Evolutionary conservation across 2,329 filamentous ascomycete genomes (phyloP).

Genomic region (Cytospora chrysosperma): DNA sequence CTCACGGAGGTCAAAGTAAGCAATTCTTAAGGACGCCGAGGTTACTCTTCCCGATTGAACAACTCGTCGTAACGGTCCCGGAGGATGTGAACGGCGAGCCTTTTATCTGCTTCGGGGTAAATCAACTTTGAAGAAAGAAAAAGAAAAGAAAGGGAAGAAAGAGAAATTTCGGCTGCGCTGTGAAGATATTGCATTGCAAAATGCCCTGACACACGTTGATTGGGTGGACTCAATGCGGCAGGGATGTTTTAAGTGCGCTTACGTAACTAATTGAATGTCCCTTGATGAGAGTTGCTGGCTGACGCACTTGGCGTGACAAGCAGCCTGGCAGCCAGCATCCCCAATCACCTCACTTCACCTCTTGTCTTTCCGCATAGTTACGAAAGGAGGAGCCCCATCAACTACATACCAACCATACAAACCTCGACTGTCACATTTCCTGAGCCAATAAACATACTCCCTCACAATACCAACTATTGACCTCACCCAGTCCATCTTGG

Average conservation of each 20-base stretch:
- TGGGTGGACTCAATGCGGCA: background rate
- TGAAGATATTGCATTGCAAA: conserved; percentile 14
- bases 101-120: conserved; percentile 53
- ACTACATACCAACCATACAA: background rate
- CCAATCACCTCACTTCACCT: background rate
- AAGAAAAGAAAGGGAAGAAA: conserved; percentile 33
- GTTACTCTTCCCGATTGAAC: conserved; percentile 57
- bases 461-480: background rate
- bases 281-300: background rate
- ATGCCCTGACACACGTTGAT: background rate
- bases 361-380: background rate
- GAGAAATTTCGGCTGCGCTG: background rate
- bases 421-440: background rate
- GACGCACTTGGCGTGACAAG: conserved; percentile 11
- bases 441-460: background rate
- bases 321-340: background rate
- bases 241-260: conserved; percentile 20
- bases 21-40: conserved; percentile 65
- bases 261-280: background rate
- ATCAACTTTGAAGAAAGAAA: conserved; percentile 54
- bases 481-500: background rate
- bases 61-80: conserved; percentile 49
- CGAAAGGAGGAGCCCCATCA: too few relatives aligned
- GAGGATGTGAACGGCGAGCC: conserved; percentile 47
- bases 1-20: conserved; percentile 47